Evolutionary conservation across 768 basidiomycete species (phyloP).

Genomic region (Tulasnella sp.): DNA sequence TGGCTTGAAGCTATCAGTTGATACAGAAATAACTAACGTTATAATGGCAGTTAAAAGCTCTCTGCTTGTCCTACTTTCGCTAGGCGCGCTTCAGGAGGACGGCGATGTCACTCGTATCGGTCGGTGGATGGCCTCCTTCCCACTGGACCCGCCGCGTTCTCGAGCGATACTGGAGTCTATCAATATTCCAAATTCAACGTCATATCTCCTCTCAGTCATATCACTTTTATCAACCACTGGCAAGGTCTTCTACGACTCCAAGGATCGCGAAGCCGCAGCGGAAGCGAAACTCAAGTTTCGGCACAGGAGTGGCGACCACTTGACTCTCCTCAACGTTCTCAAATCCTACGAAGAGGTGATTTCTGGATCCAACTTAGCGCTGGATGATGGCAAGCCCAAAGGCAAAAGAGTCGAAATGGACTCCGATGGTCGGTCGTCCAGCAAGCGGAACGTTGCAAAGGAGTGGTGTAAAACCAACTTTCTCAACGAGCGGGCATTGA

Average conservation of each 20-base stretch:
- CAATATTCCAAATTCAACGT: conserved; percentile 58
- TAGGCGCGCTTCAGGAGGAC: conserved; percentile 69
- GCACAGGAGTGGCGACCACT: conserved; percentile 84
- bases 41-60: conserved; percentile 35
- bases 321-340: conserved; percentile 65
- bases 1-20: conserved; percentile 21
- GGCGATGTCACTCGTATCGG: conserved; percentile 69
- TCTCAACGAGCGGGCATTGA: conserved; percentile 74
- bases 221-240: conserved; percentile 78
- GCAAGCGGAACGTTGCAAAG: conserved; percentile 35
- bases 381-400: not conserved
- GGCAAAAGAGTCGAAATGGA: not conserved
- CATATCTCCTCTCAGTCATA: conserved; percentile 79
- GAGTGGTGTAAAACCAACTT: conserved; percentile 85
- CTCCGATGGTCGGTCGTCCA: not conserved
- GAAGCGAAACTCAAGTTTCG: conserved; percentile 73
- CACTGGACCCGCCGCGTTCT: conserved; percentile 81
- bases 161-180: conserved; percentile 76
- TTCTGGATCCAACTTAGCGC: conserved; percentile 17
- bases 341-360: conserved; percentile 68
- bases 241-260: conserved; percentile 65
- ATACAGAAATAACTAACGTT: not conserved
- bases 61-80: conserved; percentile 55
- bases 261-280: conserved; percentile 62
- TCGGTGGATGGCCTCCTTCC: conserved; percentile 81